These are phyloP conservation scores for Parascedosporium putredinis DNA, from an alignment of 2,329 filamentous ascomycete genomes.

Conservation along the genomic window DNA sequence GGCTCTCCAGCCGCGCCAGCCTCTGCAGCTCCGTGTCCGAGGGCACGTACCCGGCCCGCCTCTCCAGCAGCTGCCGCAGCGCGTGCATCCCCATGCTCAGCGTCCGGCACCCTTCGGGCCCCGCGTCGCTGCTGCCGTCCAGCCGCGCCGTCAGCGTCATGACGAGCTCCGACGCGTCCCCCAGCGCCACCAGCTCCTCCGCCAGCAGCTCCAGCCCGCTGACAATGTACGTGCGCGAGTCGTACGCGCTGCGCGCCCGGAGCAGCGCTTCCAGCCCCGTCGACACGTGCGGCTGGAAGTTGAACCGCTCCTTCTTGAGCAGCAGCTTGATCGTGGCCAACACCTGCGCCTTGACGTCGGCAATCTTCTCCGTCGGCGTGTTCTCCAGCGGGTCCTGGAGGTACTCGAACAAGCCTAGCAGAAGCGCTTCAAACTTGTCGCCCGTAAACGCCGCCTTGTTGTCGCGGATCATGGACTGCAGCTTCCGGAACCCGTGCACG, in stretches of 20 bases:
- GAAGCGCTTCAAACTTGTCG: slow-evolving; percentile 57
- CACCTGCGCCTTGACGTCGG: slow-evolving; percentile 65
- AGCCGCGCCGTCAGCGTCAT: slow-evolving; percentile 42
- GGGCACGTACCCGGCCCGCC: slow-evolving; percentile 32
- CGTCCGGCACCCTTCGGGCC: slow-evolving; percentile 36
- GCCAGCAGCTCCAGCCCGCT: slow-evolving; percentile 64
- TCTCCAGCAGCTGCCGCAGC: slow-evolving; percentile 47
- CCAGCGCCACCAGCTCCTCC: slow-evolving; percentile 58
- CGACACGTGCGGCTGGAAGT: slow-evolving; percentile 57
- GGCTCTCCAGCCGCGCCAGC: slow-evolving; percentile 39
- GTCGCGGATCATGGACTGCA: slow-evolving; percentile 64
- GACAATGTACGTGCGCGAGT: slow-evolving; percentile 60
- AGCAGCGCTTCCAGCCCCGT: slow-evolving; percentile 58
- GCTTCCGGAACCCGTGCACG: slow-evolving; percentile 68
- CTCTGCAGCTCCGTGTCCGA: slow-evolving; percentile 39
- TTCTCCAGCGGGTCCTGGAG: slow-evolving; percentile 51
- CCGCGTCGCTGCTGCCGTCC: slow-evolving; percentile 28
- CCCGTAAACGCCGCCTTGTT: slow-evolving; percentile 52
- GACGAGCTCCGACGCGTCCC: slow-evolving; percentile 51
- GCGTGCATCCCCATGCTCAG: slow-evolving; percentile 55
- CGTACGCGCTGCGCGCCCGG: slow-evolving; percentile 53
- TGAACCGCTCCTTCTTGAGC: slow-evolving; percentile 54
- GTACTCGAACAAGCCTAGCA: slow-evolving; percentile 60
- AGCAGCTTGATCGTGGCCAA: slow-evolving; percentile 64
- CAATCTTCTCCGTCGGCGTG: slow-evolving; percentile 51